These are phyloP conservation scores for Fusarium pilosicola DNA, from an alignment of 2,329 filamentous ascomycete species.

Conservation along the genomic window DNA sequence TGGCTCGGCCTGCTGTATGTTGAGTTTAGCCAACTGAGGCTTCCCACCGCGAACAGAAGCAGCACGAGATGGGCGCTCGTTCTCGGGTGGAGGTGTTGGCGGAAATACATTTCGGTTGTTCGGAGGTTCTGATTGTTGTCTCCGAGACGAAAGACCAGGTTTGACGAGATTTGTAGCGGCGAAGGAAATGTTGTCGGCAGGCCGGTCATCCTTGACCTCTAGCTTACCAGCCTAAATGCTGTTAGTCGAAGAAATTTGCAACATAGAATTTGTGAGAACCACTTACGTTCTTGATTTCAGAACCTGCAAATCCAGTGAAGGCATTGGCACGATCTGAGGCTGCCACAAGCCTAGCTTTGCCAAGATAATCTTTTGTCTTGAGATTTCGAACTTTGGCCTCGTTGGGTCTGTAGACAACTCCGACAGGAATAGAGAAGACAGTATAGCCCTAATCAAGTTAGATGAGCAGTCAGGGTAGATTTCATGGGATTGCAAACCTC, in stretches of 20 bases:
- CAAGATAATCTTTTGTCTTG: conserved; percentile 97
- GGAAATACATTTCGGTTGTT: conserved; percentile 85
- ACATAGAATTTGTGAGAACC: not conserved
- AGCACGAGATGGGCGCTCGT: conserved; percentile 72
- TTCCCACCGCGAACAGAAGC: conserved; percentile 71
- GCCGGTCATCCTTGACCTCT: conserved; percentile 79
- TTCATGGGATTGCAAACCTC: conserved; percentile 67
- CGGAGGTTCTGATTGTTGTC: conserved; percentile 87
- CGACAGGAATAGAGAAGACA: conserved; percentile 97
- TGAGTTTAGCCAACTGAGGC: conserved; percentile 70
- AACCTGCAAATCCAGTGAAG: conserved; percentile 83
- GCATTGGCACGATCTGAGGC: conserved; percentile 83
- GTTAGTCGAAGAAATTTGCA: conserved; percentile 21
- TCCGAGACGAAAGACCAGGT: conserved; percentile 79
- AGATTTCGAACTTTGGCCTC: conserved; percentile 98
- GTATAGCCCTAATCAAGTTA: conserved; percentile 81
- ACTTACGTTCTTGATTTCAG: conserved; percentile 78
- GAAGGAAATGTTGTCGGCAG: conserved; percentile 85
- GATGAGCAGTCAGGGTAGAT: not conserved
- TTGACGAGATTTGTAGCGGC: conserved; percentile 94
- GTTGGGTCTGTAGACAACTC: conserved; percentile 93
- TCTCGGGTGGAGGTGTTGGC: conserved; percentile 97
- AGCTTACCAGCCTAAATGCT: conserved; percentile 58
- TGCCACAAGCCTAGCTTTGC: conserved; percentile 92
- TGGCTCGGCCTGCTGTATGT: conserved; percentile 64